Conservation (phyloP, 169 alveolate genomes). For the Plasmodium vinckei region DNA sequence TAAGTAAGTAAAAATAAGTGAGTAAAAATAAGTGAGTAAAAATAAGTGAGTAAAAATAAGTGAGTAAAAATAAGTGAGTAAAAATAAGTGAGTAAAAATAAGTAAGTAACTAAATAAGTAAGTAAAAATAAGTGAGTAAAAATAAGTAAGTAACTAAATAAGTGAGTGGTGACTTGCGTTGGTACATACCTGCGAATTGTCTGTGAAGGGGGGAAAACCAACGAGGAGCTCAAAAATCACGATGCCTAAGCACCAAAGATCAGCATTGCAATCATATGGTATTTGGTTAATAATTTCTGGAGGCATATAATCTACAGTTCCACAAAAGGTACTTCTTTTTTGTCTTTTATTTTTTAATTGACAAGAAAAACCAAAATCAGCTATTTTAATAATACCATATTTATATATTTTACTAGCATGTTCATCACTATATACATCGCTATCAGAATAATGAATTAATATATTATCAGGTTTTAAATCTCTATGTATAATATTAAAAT, state of each 20-base stretch:
- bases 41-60: too few relatives aligned
- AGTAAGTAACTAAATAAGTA: too few relatives aligned
- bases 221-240: slow-evolving; percentile 92
- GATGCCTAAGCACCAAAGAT: slow-evolving; percentile 95
- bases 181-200: slow-evolving; percentile 47
- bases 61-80: too few relatives aligned
- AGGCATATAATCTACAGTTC: slow-evolving; percentile 94
- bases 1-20: too few relatives aligned
- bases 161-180: not conserved
- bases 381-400: slow-evolving; percentile 90
- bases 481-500: slow-evolving; percentile 84
- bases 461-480: slow-evolving; percentile 90
- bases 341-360: slow-evolving; percentile 88
- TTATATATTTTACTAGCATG: slow-evolving; percentile 33
- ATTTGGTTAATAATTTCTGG: slow-evolving; percentile 93
- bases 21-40: too few relatives aligned
- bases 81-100: too few relatives aligned
- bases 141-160: too few relatives aligned
- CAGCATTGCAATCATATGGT: slow-evolving; percentile 91
- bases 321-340: slow-evolving; percentile 93
- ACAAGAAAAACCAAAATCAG: slow-evolving; percentile 95
- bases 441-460: slow-evolving; percentile 77
- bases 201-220: slow-evolving; percentile 93
- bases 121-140: too few relatives aligned
- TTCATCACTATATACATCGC: not conserved